Conservation (phyloP, 805 yeast species). For the Candida pseudofarinosa region DNA sequence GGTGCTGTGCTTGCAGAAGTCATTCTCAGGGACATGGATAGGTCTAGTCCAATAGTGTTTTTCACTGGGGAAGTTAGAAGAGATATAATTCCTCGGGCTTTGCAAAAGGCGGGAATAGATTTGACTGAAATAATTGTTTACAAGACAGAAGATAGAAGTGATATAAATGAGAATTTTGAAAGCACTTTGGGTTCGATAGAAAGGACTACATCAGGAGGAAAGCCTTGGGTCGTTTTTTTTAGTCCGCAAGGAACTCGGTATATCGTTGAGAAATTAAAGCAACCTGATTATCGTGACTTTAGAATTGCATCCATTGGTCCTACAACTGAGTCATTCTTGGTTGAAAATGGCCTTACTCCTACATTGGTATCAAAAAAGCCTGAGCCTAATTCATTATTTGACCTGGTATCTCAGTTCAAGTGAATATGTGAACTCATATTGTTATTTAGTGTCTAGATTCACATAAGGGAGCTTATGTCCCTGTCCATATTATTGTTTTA, state of each 20-base stretch:
- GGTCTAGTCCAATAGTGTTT: conserved; percentile 51
- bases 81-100: conserved; percentile 70
- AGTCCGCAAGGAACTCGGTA: conserved; percentile 84
- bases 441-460: too few species aligned
- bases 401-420: conserved; percentile 15
- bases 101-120: conserved; percentile 39
- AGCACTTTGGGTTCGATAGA: conserved; percentile 1
- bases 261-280: conserved; percentile 44
- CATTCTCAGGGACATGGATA: conserved; percentile 36
- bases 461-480: too few species aligned
- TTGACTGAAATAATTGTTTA: conserved; percentile 65
- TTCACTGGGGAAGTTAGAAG: conserved; percentile 84
- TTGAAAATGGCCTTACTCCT: conserved; percentile 50
- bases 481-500: too few species aligned
- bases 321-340: conserved; percentile 69
- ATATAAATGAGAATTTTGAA: conserved; percentile 40
- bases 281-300: conserved; percentile 5
- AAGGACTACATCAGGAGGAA: conserved; percentile 7
- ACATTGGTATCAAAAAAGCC: conserved; percentile 70
- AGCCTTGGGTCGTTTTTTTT: conserved; percentile 77
- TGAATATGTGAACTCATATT: too few species aligned
- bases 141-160: conserved; percentile 52
- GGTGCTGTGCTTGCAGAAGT: conserved; percentile 67
- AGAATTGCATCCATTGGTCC: conserved; percentile 85
- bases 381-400: conserved; percentile 54